Evolutionary conservation across 2,329 filamentous ascomycete genomes (phyloP).

Genomic region (Myriosclerotinia duriaeana): DNA sequence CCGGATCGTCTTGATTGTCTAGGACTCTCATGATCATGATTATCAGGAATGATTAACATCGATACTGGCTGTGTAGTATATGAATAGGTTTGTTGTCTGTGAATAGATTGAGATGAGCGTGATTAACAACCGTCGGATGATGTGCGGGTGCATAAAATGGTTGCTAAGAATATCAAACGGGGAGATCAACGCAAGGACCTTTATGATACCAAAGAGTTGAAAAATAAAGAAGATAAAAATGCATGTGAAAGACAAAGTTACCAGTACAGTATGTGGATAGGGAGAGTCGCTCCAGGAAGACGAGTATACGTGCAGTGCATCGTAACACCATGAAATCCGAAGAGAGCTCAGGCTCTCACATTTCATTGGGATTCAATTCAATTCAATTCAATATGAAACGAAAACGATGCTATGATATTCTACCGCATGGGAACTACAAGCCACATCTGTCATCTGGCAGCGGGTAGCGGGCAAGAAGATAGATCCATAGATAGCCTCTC

Average conservation of each 20-base stretch:
- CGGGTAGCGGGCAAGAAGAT: neutral
- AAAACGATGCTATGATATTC: neutral
- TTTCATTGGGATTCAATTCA: neutral
- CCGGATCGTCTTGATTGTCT: slow-evolving; percentile 5
- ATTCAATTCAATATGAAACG: neutral
- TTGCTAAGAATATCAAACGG: slow-evolving; percentile 14
- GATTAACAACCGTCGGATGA: slow-evolving; percentile 5
- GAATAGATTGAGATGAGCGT: slow-evolving; percentile 3
- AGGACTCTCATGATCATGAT: neutral
- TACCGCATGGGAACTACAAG: neutral
- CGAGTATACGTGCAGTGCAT: neutral
- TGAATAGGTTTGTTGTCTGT: slow-evolving; percentile 10
- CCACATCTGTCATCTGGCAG: slow-evolving; percentile 16
- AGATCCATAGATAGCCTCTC: neutral
- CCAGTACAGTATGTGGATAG: neutral
- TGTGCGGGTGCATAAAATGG: slow-evolving; percentile 1
- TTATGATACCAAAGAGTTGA: slow-evolving; percentile 6
- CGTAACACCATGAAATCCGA: neutral
- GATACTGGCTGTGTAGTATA: neutral
- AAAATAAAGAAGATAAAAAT: neutral
- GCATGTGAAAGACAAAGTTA: neutral
- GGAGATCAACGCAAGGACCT: slow-evolving; percentile 10
- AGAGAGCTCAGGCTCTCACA: neutral
- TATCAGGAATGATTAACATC: slow-evolving; percentile 3
- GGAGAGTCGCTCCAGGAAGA: neutral